These are phyloP conservation scores for Blepharisma japonicum DNA, from an alignment of 73 alveolate genomes.

Conservation along the genomic window DNA sequence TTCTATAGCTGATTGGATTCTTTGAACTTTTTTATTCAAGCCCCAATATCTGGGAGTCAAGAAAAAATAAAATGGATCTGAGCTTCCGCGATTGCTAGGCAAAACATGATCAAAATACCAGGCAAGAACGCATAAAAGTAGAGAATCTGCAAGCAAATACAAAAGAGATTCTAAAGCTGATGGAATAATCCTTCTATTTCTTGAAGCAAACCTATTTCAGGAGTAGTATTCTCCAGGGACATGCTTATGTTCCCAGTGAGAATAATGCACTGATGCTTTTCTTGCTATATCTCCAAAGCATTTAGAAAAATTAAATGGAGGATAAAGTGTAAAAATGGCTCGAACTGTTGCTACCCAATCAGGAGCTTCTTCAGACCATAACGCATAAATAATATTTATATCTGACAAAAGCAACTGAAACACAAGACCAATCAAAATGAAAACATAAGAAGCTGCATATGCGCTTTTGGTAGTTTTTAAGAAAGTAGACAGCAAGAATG, in stretches of 20 bases:
- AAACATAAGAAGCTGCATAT: slow-evolving; percentile 53
- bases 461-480: slow-evolving; percentile 48
- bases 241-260: slow-evolving; percentile 47
- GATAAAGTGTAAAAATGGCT: slow-evolving; percentile 44
- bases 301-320: slow-evolving; percentile 53
- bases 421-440: slow-evolving; percentile 43
- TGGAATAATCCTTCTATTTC: slow-evolving; percentile 16
- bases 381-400: slow-evolving; percentile 37
- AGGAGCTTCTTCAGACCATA: slow-evolving; percentile 43
- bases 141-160: slow-evolving; percentile 26
- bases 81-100: slow-evolving; percentile 49
- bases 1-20: neutral
- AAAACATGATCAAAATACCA: slow-evolving; percentile 58
- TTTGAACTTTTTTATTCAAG: slow-evolving; percentile 20
- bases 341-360: slow-evolving; percentile 36
- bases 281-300: slow-evolving; percentile 45
- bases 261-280: slow-evolving; percentile 45
- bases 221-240: slow-evolving; percentile 50
- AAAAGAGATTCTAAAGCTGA: neutral
- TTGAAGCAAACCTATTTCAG: slow-evolving; percentile 25
- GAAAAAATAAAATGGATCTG: slow-evolving; percentile 44
- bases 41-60: slow-evolving; percentile 42
- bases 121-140: slow-evolving; percentile 34
- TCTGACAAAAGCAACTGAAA: slow-evolving; percentile 49
- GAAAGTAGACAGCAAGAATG: slow-evolving; percentile 45